Conservation (phyloP, 176 grass and related monocot genomes). For the Thalia dealbata region DNA sequence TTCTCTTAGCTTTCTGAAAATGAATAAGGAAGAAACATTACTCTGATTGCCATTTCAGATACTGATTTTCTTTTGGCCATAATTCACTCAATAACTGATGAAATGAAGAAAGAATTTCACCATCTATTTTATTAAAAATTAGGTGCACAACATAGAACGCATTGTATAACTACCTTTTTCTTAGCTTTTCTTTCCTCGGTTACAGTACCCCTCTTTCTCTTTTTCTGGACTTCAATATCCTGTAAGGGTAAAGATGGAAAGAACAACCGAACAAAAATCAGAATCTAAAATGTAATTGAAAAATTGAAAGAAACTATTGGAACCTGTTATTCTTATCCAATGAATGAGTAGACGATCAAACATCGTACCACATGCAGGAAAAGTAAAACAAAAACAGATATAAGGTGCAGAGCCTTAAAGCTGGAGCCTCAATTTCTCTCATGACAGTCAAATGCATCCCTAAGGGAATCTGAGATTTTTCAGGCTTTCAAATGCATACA, state of each 20-base stretch:
- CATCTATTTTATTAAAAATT: too few relatives aligned
- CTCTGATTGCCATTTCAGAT: slow-evolving; percentile 16
- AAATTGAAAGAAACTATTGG: background rate
- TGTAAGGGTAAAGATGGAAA: slow-evolving; percentile 26
- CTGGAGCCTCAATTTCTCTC: background rate
- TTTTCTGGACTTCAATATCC: slow-evolving; percentile 33
- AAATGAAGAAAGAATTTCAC: background rate
- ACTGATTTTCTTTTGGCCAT: slow-evolving; percentile 3
- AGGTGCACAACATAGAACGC: background rate
- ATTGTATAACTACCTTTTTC: slow-evolving; percentile 37
- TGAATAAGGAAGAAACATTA: slow-evolving; percentile 22
- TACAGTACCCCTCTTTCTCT: slow-evolving; percentile 40
- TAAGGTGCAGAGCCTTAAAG: background rate
- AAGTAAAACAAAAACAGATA: background rate
- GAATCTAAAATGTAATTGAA: slow-evolving; percentile 6
- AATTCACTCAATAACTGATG: background rate
- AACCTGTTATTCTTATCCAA: too few relatives aligned
- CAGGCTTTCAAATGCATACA: background rate
- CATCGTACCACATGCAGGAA: background rate
- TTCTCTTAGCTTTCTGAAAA: slow-evolving; percentile 65
- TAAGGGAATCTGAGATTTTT: background rate
- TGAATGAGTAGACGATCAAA: background rate
- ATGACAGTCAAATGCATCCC: background rate
- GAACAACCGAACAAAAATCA: slow-evolving; percentile 15
- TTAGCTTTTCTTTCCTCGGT: slow-evolving; percentile 71